phyloP scores from a whole-genome alignment of 83 land plant genomes.

The Diphasiastrum complanatum region DNA sequence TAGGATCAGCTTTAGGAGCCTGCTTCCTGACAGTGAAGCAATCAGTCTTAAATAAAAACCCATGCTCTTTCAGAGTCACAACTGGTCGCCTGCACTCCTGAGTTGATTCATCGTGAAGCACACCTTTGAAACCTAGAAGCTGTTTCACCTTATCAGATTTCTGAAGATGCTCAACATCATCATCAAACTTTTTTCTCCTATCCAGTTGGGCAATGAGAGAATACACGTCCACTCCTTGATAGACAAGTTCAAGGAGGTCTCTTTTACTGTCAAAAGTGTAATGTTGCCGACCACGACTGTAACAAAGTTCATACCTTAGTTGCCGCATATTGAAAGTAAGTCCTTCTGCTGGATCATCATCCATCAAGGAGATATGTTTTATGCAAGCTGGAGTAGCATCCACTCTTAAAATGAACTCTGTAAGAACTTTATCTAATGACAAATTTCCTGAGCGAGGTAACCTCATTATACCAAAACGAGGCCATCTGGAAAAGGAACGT shows the following conservation, averaged over 20 bases:
- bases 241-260: conserved; percentile 86
- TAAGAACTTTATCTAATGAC: conserved; percentile 89
- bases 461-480: conserved; percentile 79
- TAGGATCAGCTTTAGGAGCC: conserved; percentile 90
- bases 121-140: conserved; percentile 31
- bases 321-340: conserved; percentile 75
- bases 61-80: conserved; percentile 52
- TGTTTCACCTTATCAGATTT: conserved; percentile 42
- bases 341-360: conserved; percentile 95
- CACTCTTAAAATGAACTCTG: conserved; percentile 81
- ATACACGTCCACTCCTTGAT: conserved; percentile 86
- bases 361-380: conserved; percentile 57
- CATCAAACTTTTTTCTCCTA: conserved; percentile 20
- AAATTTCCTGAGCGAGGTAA: conserved; percentile 81
- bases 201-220: conserved; percentile 56
- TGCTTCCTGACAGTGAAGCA: conserved; percentile 89
- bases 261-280: conserved; percentile 78
- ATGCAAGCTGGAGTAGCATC: conserved; percentile 77
- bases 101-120: conserved; percentile 29
- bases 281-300: conserved; percentile 72
- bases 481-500: conserved; percentile 82
- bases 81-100: conserved; percentile 18
- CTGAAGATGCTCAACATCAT: conserved; percentile 32
- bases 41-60: conserved; percentile 79
- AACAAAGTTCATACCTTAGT: conserved; percentile 76